Conservation (phyloP, 108 stramenopile species). For the Mayamaea pseudoterrestris region DNA sequence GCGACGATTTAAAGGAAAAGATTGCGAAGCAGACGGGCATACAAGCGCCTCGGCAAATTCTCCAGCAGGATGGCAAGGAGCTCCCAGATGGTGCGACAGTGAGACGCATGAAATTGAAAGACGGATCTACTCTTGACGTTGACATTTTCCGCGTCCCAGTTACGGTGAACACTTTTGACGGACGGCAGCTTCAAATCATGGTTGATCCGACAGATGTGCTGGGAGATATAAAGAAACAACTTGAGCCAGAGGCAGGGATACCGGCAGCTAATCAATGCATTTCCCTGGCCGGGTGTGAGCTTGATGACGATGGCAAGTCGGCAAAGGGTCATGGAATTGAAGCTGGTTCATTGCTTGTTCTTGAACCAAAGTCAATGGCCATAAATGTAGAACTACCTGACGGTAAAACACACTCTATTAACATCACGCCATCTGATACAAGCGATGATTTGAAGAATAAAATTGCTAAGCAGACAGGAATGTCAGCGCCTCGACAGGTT, state of each 20-base stretch:
- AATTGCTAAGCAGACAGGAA: conserved; percentile 8
- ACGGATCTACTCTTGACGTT: conserved; percentile 6
- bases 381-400: conserved; percentile 7
- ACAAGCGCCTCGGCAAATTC: conserved; percentile 6
- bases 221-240: conserved; percentile 6
- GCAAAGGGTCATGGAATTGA: conserved; percentile 12
- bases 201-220: conserved; percentile 5
- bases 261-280: conserved; percentile 7
- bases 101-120: conserved; percentile 5
- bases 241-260: conserved; percentile 14
- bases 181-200: conserved; percentile 4
- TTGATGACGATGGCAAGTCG: conserved; percentile 8
- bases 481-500: conserved; percentile 10
- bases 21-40: conserved; percentile 9
- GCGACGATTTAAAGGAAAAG: conserved; percentile 8
- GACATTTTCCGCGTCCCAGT: conserved; percentile 13
- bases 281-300: conserved; percentile 5
- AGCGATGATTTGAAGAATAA: conserved; percentile 10
- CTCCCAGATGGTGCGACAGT: background rate
- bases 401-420: conserved; percentile 2
- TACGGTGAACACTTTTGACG: conserved; percentile 12
- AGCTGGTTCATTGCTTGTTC: conserved; percentile 10
- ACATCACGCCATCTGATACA: conserved; percentile 9
- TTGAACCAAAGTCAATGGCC: conserved; percentile 9
- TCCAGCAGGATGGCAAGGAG: conserved; percentile 10